Conservation (phyloP, 78 protist species). For the Guillardia theta region DNA sequence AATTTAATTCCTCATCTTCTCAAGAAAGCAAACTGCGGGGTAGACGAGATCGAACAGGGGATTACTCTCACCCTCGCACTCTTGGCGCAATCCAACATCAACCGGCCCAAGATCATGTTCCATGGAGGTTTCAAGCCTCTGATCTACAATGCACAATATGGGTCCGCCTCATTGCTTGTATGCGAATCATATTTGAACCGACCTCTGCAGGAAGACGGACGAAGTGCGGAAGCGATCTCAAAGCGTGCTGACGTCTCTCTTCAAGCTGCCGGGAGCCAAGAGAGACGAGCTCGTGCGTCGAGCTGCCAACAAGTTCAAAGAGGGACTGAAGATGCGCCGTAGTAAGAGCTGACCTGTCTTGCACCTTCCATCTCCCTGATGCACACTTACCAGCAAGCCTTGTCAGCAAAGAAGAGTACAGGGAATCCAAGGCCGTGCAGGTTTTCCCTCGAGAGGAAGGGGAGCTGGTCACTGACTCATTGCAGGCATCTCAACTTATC, state of each 20-base stretch:
- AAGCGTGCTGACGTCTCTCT: not conserved
- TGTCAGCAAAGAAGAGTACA: no score
- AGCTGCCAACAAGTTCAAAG: not conserved
- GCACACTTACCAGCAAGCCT: no score
- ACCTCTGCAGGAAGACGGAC: not conserved
- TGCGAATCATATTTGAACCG: not conserved
- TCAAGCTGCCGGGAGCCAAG: slow-evolving; percentile 3
- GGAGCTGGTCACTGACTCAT: no score
- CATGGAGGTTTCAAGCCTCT: slow-evolving; percentile 10
- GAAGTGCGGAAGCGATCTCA: not conserved
- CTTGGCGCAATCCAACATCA: not conserved
- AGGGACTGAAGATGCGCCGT: no score
- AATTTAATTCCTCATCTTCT: not conserved
- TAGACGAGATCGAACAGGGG: not conserved
- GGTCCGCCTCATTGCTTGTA: not conserved
- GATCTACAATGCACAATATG: not conserved
- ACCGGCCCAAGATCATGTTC: not conserved
- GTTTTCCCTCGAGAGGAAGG: no score
- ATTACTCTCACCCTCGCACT: not conserved
- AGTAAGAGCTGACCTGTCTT: no score
- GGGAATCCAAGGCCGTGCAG: no score
- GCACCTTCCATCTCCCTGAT: no score
- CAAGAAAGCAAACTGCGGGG: not conserved
- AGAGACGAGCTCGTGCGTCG: not conserved
- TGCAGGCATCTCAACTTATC: no score